Evolutionary conservation across 352 stramenopile genomes (phyloP), one percentile per base, ranked within the genome.

Genomic region (Phytophthora litchii): DNA sequence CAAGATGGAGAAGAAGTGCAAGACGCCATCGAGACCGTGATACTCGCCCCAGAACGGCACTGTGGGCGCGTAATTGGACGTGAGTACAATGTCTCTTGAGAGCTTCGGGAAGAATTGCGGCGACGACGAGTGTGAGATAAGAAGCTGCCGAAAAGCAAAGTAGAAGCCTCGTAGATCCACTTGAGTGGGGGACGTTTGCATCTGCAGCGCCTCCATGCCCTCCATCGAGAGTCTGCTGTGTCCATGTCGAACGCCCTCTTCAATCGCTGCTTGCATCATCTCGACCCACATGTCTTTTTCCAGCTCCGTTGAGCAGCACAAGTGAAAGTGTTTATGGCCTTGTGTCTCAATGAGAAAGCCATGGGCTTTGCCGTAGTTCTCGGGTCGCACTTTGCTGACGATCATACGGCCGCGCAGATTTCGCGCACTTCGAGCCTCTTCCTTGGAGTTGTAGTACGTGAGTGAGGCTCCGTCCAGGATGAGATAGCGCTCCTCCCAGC

Each of bases 231-330:
- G 32, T 9, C 73, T 60, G 34, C 74, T 55, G n/a, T 59, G 45
- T 21, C 27, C 35, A 23, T 70, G 59, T 27, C 53, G 46, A 17
- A 68, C 43, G 7, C 69, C 64, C 19, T 94, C 85, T 40, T 94
- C 87, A 61, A 95, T 91, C 10, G 87, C 87, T 8, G 87, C 85
- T 55, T 93, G 83, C 87, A 95, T 95, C 87, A 95, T 95, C 63
- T 95, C 87, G 46, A 95, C 78, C 87, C 87, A 95, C 87, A 94
- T 95, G 49, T 95, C 87, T 50, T 95, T 95, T 64, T 95, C 87
- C 21, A 95, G 63, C 56, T 94, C 87, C 7, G 85, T 94, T 6
- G 85, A 62, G 62, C 87, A 95, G 66, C 87, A 95, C 31, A 95
- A 51, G 50, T 95, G 87, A 60, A 95, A 95, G 48, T 88, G 79